Base-by-base conservation (phyloP, 2,329 filamentous ascomycete genomes). In the Fusarium keratoplasticum region DNA sequence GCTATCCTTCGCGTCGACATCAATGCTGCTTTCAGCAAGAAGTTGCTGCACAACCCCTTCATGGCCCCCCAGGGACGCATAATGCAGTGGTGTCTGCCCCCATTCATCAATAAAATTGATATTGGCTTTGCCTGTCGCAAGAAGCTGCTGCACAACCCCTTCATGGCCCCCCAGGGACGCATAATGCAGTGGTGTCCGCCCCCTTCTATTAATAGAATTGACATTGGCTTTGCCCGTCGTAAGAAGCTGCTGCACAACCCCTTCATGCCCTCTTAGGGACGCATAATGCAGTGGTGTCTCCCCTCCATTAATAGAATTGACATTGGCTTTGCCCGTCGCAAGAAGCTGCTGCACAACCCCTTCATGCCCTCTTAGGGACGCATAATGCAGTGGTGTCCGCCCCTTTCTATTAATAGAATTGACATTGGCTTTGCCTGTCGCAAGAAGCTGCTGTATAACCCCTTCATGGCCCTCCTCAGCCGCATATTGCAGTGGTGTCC, bases 141-240 rank as follows among this genome's bases (percentile, higher is more conserved):
- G 18, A 6, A 40, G 38, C n/a, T 40, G 18, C 9, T 11, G 18
- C 10, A 42, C 2, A 42, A n/a, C n/a, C 10, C n/a, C n/a, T 3
- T 20, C 38, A 10, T 20, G 4, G 5, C n/a, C n/a, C 1, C 2
- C 0, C 9, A 4, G 1, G 4, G n/a, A n/a, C 4, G 38, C 38
- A 13, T 20, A 6, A 11, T 13, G 9, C 1, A 42, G n/a, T 13
- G 38, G 38, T 13, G 38, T 42, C n/a, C 5, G 3, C n/a, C 8
- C 18, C 4, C 1, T 1, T 5, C 2, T 0, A 22, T 22, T 10
- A n/a, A 11, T 22, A 6, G 5, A 13, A 14, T 42, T 16, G 13
- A 44, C 6, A 14, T 14, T 7, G 1, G 20, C 40, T 44, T 44
- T 25, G 3, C 20, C 40, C 3, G 20, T 14, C 5, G n/a, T 20